Base-by-base conservation (phyloP, 192 early-diverging fungal genomes). In the Mortierella claussenii region DNA sequence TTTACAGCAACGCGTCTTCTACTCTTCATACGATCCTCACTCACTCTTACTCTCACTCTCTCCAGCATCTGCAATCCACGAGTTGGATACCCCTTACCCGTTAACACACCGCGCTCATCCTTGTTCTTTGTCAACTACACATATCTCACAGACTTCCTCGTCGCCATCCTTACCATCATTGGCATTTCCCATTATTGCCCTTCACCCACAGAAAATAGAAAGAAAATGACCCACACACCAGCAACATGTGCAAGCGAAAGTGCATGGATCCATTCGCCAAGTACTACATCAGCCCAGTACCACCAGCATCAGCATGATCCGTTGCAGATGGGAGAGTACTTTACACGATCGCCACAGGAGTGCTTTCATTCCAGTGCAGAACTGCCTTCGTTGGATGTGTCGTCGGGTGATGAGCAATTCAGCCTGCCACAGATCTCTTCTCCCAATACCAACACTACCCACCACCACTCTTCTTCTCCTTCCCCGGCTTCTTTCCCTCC, bases 401-500 rank as follows among this genome's bases (percentile, higher is more conserved):
- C 37, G 0, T 57, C 65, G 11, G 27, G 48, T 15, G 47, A 58
- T 23, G 63, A 65, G 24, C 37, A 55, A 23, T n/a, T 21, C 47
- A 24, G 11, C 40, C 26, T 65, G 30, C 47, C 37, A 18, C 44
- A 47, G 6, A 28, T 37, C 15, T 55, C 65, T 2, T 67, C 65
- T 49, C 44, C 65, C 5, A 67, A 46, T 32, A 48, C n/a, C 27
- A 36, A 40, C 47, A n/a, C n/a, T n/a, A n/a, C n/a, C n/a, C n/a
- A n/a, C n/a, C n/a, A n/a, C n/a, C n/a, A n/a, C n/a, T 43, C 65
- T 31, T 40, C 55, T 20, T 59, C 67, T 20, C 58, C 67, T 17
- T 69, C 67, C 1, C 58, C 67, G n/a, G 21, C 50, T 7, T 60
- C 67, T 21, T 60, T 46, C 40, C 58, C 67, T 26, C 58, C 67